Base-by-base conservation (phyloP, 176 grass and related monocot species). In the Eleusine indica region DNA sequence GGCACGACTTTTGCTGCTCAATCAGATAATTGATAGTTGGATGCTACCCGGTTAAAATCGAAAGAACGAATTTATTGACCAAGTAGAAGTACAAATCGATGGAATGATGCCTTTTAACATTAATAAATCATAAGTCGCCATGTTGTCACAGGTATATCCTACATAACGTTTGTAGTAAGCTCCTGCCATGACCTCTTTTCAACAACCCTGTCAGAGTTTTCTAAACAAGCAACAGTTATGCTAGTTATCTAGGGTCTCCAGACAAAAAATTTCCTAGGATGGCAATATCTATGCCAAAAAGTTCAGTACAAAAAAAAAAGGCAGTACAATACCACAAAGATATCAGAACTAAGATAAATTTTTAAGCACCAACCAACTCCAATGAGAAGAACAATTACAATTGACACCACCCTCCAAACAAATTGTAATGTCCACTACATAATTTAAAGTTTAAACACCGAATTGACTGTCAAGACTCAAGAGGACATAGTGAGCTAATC, bases 391-490 rank as follows among this genome's bases (percentile, higher is more conserved):
- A 56, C 37, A 49, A 30, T 70, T 25, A 8, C 21, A 41, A 85
- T 4, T 11, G 42, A 61, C 19, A 44, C 29, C 62, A 69, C 15
- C 32, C 63, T 61, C 61, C 32, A 44, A 30, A 54, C 70, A 68
- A 56, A 80, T 54, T 80, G 30, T 35, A 69, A 81, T 51, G 67
- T 49, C 40, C 53, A 44, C 35, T 65, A 69, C 73, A 42, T 56
- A 53, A 46, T 62, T 47, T 48, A 46, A 83, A 51, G 17, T 66
- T 66, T 17, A 32, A 66, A 14, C 28, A 16, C 38, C 1, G 14
- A 6, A 29, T 18, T 68, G 21, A 29, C 13, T 41, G 18, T 68
- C 25, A 25, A 25, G 25, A 25, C 25, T 9, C 19, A 84, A 74
- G 13, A 38, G 70, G 14, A 5, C 19, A 74, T 73, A 32, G 17